phyloP scores from a whole-genome alignment of 1,284 basidiomycete genomes.

The Melampsora larici-populina region DNA sequence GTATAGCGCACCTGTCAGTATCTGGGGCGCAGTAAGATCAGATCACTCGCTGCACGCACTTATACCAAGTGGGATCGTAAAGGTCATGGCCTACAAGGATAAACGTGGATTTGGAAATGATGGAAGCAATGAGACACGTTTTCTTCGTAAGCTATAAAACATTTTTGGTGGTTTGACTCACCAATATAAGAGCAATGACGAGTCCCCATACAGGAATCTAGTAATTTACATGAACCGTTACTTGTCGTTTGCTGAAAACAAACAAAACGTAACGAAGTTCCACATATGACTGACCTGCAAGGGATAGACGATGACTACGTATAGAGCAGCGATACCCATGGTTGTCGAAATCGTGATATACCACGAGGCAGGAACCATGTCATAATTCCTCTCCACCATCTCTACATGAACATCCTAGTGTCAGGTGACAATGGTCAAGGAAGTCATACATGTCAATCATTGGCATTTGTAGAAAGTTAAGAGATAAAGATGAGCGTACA shows the following conservation, averaged over 20 bases:
- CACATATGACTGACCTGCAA: constrained; percentile 20
- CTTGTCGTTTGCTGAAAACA: not conserved
- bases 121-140: not conserved
- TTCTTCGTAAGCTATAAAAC: too few relatives aligned
- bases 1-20: not conserved
- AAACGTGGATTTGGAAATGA: not conserved
- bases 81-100: constrained; percentile 24
- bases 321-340: constrained; percentile 25
- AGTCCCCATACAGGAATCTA: constrained; percentile 41
- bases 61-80: constrained; percentile 39
- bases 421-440: not conserved
- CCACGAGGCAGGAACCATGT: constrained; percentile 24
- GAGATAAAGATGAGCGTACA: not conserved
- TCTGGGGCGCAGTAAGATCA: not conserved
- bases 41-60: not conserved
- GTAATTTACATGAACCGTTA: not conserved
- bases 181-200: constrained; percentile 20
- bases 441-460: not conserved
- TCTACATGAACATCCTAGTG: constrained; percentile 32
- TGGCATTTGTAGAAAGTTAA: not conserved
- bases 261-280: not conserved
- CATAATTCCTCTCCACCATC: constrained; percentile 33
- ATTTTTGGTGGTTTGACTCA: not conserved
- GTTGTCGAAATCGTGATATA: constrained; percentile 30
- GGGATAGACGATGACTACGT: constrained; percentile 36